phyloP scores from a whole-genome alignment of 371 early-diverging fungal genomes.

The Lichtheimia ornata region DNA sequence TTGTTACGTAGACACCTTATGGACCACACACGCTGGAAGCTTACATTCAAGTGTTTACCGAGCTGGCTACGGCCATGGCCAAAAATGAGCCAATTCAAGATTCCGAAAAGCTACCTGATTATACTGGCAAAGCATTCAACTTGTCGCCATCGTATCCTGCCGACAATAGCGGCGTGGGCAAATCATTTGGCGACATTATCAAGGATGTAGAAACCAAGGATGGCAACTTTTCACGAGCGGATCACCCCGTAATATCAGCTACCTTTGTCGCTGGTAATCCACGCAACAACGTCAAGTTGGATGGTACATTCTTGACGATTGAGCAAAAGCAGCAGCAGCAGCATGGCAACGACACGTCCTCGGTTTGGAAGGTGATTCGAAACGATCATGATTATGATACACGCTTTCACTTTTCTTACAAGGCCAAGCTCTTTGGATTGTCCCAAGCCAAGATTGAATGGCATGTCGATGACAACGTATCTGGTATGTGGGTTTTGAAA shows the following conservation, averaged over 20 bases:
- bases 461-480: conserved; percentile 23
- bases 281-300: conserved; percentile 43
- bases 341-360: conserved; percentile 27
- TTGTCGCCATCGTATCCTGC: no score
- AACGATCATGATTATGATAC: conserved; percentile 52
- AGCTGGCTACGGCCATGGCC: conserved; percentile 50
- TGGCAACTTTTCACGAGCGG: neutral
- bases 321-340: conserved; percentile 32
- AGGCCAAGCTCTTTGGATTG: conserved; percentile 26
- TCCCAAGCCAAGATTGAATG: conserved; percentile 42
- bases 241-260: conserved; percentile 26
- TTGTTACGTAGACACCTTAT: conserved; percentile 49
- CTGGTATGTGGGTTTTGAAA: conserved; percentile 19
- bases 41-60: conserved; percentile 53
- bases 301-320: conserved; percentile 52
- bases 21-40: conserved; percentile 64
- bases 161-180: no score
- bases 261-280: conserved; percentile 64
- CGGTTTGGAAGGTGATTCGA: conserved; percentile 34
- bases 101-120: conserved; percentile 32
- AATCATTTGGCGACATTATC: no score
- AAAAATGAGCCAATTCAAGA: conserved; percentile 18
- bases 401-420: conserved; percentile 38
- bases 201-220: neutral
- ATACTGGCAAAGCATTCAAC: conserved; percentile 30